Conservation (phyloP, 2,329 filamentous ascomycete genomes). For the Sporothrix pallida region DNA sequence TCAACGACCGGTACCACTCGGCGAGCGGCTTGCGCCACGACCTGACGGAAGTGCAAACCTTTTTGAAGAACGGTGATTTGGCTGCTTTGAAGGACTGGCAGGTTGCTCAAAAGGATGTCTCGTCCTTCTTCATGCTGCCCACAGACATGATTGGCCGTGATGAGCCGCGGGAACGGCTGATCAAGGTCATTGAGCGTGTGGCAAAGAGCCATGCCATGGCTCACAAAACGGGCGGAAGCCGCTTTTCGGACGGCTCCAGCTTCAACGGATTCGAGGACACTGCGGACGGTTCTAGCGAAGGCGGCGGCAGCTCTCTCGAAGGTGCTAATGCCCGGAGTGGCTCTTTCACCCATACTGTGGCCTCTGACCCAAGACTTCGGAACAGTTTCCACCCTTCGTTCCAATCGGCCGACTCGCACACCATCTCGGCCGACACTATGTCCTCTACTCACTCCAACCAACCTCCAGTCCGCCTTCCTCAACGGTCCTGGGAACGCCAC, state of each 20-base stretch:
- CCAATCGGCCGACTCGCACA: constrained; percentile 52
- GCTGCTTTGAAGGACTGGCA: constrained; percentile 73
- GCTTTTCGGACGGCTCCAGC: constrained; percentile 60
- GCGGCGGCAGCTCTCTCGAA: constrained; percentile 60
- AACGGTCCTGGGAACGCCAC: constrained; percentile 59
- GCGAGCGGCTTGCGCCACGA: constrained; percentile 86
- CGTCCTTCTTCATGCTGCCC: constrained; percentile 89
- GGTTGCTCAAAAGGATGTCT: constrained; percentile 84
- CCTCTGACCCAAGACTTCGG: constrained; percentile 51
- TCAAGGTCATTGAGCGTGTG: constrained; percentile 77
- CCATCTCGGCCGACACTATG: constrained; percentile 56
- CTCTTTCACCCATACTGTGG: constrained; percentile 55
- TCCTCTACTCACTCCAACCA: constrained; percentile 54
- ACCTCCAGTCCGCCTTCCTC: constrained; percentile 45
- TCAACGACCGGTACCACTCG: constrained; percentile 87
- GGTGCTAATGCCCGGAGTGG: constrained; percentile 56
- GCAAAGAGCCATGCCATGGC: constrained; percentile 66
- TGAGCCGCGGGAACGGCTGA: constrained; percentile 71
- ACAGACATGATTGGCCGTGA: constrained; percentile 79
- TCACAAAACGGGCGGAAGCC: constrained; percentile 50
- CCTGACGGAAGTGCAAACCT: constrained; percentile 72
- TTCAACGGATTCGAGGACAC: constrained; percentile 56
- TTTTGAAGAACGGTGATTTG: constrained; percentile 76
- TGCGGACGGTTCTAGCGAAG: constrained; percentile 64
- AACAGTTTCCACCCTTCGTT: constrained; percentile 51